Evolutionary conservation across 208 protist genomes (phyloP).

Genomic region (Jaenimonas drosophilae): DNA sequence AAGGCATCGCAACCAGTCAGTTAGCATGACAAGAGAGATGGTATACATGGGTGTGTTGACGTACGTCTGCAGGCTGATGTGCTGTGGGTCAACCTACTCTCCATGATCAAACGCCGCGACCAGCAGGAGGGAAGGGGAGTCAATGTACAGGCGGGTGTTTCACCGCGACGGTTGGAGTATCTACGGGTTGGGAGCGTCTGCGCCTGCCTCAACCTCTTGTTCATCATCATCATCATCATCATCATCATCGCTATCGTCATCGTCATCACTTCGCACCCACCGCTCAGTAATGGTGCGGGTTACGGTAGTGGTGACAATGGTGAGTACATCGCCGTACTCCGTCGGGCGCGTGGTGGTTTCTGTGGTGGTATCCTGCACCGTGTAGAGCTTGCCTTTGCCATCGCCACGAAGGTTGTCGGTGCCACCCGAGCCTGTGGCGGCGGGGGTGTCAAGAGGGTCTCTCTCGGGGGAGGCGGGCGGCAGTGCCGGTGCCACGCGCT

Average conservation of each 20-base stretch:
- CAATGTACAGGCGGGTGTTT: neutral
- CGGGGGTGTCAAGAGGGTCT: neutral
- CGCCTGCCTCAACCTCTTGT: neutral
- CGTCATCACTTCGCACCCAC: slow-evolving; percentile 31
- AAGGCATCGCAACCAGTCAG: too few relatives aligned
- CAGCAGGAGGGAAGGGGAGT: neutral
- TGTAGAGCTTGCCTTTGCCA: slow-evolving; percentile 15
- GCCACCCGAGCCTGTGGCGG: neutral
- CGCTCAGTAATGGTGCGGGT: slow-evolving; percentile 62
- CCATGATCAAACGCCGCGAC: too few relatives aligned
- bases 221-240: slow-evolving; percentile 12
- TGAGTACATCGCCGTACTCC: slow-evolving; percentile 46
- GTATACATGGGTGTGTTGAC: neutral
- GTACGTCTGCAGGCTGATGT: too few relatives aligned
- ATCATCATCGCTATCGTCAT: slow-evolving; percentile 33
- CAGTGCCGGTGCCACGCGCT: too few relatives aligned
- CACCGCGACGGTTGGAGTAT: neutral
- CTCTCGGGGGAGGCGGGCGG: too few relatives aligned
- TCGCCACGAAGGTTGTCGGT: neutral
- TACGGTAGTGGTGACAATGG: slow-evolving; percentile 49
- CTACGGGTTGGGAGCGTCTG: neutral
- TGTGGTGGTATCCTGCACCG: slow-evolving; percentile 29
- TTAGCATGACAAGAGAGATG: too few relatives aligned
- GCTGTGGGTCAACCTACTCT: too few relatives aligned
- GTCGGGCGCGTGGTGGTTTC: slow-evolving; percentile 34